Evolutionary conservation across 2,329 filamentous ascomycete species (phyloP).

Genomic region (Colletotrichum echinochloae): DNA sequence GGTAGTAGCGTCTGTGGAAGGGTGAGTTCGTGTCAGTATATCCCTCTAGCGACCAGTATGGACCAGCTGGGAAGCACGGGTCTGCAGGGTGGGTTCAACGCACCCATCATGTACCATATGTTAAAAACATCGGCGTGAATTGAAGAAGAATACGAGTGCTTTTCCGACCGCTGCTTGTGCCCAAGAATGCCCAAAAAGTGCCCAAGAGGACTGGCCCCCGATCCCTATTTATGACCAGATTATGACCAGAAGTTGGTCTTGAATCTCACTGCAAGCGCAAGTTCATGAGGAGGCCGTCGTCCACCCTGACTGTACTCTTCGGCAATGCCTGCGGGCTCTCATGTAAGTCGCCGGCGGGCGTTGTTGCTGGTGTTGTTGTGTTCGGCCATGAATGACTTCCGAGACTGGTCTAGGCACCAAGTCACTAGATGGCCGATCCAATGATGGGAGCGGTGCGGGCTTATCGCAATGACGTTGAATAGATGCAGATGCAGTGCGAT

Average conservation of each 20-base stretch:
- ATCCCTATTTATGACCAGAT: constrained; percentile 9
- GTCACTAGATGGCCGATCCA: constrained; percentile 21
- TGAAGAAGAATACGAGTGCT: neutral
- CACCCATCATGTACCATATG: constrained; percentile 31
- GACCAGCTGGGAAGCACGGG: constrained; percentile 3
- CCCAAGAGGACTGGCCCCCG: neutral
- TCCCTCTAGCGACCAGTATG: constrained; percentile 6
- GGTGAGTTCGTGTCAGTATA: constrained; percentile 23
- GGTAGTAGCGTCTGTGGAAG: constrained; percentile 24
- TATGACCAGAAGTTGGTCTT: constrained; percentile 4
- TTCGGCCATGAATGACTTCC: constrained; percentile 15
- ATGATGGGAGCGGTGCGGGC: constrained; percentile 4
- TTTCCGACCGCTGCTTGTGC: neutral
- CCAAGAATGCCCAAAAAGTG: too few species aligned
- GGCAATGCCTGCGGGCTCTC: constrained; percentile 38
- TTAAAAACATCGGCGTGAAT: neutral
- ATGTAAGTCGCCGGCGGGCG: constrained; percentile 36
- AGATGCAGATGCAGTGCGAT: neutral
- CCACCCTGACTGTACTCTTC: constrained; percentile 10
- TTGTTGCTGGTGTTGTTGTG: constrained; percentile 14
- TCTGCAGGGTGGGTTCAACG: constrained; percentile 6
- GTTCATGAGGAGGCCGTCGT: constrained; percentile 26
- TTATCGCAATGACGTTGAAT: constrained; percentile 16
- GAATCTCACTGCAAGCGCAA: neutral
- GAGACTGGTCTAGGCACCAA: neutral